Conservation (phyloP, 2,329 filamentous ascomycete species). For the Cyphellophora attinorum region DNA sequence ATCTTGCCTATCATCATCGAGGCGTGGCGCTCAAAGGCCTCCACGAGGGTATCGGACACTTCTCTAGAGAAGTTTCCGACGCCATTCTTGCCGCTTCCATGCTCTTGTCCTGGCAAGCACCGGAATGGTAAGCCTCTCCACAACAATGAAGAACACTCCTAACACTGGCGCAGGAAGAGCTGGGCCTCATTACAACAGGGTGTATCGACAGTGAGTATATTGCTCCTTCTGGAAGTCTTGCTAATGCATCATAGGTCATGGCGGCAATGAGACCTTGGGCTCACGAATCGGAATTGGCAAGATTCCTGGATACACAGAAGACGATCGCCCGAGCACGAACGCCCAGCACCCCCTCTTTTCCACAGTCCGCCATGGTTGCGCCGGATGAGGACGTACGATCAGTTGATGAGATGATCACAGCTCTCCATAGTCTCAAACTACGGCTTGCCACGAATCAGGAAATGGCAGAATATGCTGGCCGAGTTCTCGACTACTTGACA, state of each 20-base stretch:
- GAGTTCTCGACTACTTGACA: conserved; percentile 64
- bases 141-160: conserved; percentile 21
- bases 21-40: conserved; percentile 78
- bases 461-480: conserved; percentile 57
- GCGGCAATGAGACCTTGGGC: conserved; percentile 88
- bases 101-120: conserved; percentile 89
- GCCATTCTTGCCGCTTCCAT: conserved; percentile 85
- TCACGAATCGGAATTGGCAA: conserved; percentile 62
- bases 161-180: conserved; percentile 56
- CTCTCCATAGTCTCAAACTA: conserved; percentile 48
- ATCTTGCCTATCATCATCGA: conserved; percentile 82
- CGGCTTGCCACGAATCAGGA: conserved; percentile 61
- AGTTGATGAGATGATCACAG: conserved; percentile 56
- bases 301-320: conserved; percentile 31
- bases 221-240: background rate
- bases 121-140: conserved; percentile 67
- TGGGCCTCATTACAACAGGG: conserved; percentile 92
- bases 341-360: conserved; percentile 24
- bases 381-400: conserved; percentile 54
- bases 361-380: conserved; percentile 19
- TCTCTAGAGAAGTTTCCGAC: conserved; percentile 80
- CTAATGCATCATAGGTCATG: conserved; percentile 52
- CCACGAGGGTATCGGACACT: conserved; percentile 75
- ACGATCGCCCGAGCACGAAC: conserved; percentile 26
- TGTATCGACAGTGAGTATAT: conserved; percentile 61